These are phyloP conservation scores for Zizania latifolia DNA, from an alignment of 176 grass and related monocot genomes.

Conservation along the genomic window DNA sequence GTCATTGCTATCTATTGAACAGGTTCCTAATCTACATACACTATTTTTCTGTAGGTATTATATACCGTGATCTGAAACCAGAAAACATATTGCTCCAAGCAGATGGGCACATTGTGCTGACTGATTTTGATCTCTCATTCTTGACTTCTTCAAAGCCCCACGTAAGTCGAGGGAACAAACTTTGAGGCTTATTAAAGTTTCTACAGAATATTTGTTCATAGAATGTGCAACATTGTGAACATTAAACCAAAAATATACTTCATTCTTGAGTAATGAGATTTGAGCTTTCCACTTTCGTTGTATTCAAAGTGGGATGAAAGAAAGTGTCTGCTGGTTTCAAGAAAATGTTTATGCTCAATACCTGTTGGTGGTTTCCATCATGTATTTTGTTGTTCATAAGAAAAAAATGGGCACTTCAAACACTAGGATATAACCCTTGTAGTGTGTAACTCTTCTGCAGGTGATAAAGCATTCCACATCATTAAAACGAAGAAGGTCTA, in stretches of 20 bases:
- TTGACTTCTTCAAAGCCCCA: slow-evolving; percentile 89
- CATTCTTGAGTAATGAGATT: neutral
- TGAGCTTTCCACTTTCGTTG: neutral
- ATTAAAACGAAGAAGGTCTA: slow-evolving; percentile 64
- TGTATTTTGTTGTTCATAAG: neutral
- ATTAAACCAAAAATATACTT: neutral
- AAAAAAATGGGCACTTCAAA: neutral
- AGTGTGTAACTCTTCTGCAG: slow-evolving; percentile 40
- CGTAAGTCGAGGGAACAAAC: slow-evolving; percentile 38
- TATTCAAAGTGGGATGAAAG: neutral
- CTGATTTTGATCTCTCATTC: slow-evolving; percentile 96
- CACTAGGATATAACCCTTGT: neutral
- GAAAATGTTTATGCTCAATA: neutral
- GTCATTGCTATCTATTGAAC: neutral
- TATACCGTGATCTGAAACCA: slow-evolving; percentile 97
- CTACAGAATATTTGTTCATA: neutral
- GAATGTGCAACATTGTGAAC: neutral
- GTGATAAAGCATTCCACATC: slow-evolving; percentile 67
- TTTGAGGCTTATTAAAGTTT: slow-evolving; percentile 2
- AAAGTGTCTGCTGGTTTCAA: neutral
- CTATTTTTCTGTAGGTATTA: slow-evolving; percentile 66
- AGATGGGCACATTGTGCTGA: slow-evolving; percentile 82
- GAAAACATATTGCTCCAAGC: slow-evolving; percentile 94
- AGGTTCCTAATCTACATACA: slow-evolving; percentile 13
- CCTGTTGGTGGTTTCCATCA: neutral